Evolutionary conservation across 2,329 filamentous ascomycete genomes (phyloP), one percentile per base, ranked within the genome.

Genomic region (Fusarium algeriense): DNA sequence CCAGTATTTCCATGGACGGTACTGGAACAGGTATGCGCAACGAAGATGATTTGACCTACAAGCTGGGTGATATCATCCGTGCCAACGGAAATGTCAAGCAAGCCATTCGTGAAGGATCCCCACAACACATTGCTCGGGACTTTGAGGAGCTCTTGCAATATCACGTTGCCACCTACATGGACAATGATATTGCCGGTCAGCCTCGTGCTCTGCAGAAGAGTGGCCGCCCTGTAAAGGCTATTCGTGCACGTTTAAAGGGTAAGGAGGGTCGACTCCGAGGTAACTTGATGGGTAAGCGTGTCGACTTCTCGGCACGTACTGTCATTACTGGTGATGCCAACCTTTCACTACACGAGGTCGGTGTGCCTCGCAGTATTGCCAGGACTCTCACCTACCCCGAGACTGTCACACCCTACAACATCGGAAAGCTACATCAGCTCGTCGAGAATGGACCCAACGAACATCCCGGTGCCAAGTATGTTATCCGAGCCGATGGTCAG

Each of bases 281-380:
- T 80, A 99, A 99, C 83, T 86, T 99, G 87, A 99, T 99, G 97
- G 96, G 96, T 71, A 99, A 99, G 84, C 94, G 95, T 90, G 96
- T 99, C 67, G 96, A 99, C 80, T 99, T 99, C 79, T 99, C 97
- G 1, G 97, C 97, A 40, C 96, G 96, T 91, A 99, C 97, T 35
- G 96, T 99, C 85, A 99, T 99, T 81, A 99, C 97, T 56, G 96
- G 96, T 84, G 96, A 99, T 79, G 96, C 96, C 65, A 99, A 98
- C 80, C 85, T 99, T 74, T 97, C 94, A 32, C 87, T 99, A 32
- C 95, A 99, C 78, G 94, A 99, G 85, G 97, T 99, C 69, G 96
- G 97, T 82, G 96, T 99, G 45, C 96, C 96, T 37, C 90, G 93
- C 77, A 97, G 93, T 78, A 99, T 97, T 76, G 97, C 97, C 7